Base-by-base conservation (phyloP, 805 yeast genomes). In the Ascoidea rubescens region DNA sequence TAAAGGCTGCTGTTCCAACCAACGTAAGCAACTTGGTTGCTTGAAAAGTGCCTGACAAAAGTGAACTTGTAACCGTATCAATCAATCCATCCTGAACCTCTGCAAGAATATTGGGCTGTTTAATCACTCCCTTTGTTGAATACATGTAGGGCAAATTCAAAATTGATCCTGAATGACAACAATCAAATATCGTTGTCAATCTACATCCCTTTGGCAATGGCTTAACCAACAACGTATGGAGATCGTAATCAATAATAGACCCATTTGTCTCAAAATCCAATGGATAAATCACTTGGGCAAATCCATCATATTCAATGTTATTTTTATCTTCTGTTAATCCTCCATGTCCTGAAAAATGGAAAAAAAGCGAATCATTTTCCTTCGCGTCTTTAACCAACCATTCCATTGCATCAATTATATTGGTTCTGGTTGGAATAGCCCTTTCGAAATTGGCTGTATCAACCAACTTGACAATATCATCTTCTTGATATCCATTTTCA, bases 341-440 rank as follows among this genome's bases (percentile, higher is more conserved):
- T 32, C 96, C 96, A 62, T 87, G 96, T 5, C 96, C 93, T 0
- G 93, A 84, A 63, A 82, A 87, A 64, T 87, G 95, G 73, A 87
- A 79, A 59, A 87, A 81, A 49, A 87, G 65, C 6, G 88, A 77
- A 66, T 87, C 95, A 58, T 87, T 85, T n/a, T 93, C 82, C 57
- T 68, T 71, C 0, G 95, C 93, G 55, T 72, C 84, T 21, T 69
- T 70, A 21, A 84, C 90, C 21, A 87, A 73, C 96, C 96, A 87
- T 52, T 76, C 80, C 85, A 85, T 84, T 2, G 89, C 96, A 47
- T 81, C 71, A 28, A 85, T 62, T 63, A 87, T 87, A 63, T 87
- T 87, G 4, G 71, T 78, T 52, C 76, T 70, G 2, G 87, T 78
- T 21, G 96, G 96, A 10, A 80, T 70, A 59, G 71, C 65, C 52